Base-by-base conservation (phyloP, 805 yeast species). In the Candida sithepensis region DNA sequence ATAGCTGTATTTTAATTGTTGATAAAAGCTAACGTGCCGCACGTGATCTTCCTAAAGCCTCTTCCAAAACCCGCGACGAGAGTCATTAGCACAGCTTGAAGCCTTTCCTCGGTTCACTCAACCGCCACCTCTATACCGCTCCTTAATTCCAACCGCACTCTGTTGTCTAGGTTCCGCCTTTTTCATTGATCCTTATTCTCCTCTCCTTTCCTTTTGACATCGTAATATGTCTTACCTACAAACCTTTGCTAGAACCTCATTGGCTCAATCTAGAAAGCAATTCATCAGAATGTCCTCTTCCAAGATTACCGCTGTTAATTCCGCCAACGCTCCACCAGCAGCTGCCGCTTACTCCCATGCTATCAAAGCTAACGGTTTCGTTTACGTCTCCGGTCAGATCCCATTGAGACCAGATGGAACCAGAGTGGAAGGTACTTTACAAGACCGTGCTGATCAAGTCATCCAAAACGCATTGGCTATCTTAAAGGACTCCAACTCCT, bases 301-400 rank as follows among this genome's bases (percentile, higher is more conserved):
- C 20, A 57, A 70, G 43, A 67, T 70, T 39, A 70, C 75, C 47
- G 70, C 88, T 49, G 74, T 77, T 16, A 34, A n/a, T 59, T 81
- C 96, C 44, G 73, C 81, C 53, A 74, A 73, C 56, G 96, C 98
- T 33, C 98, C 99, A 57, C 90, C 96, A 49, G 96, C 98, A 51
- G 97, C 96, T 37, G 98, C 97, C 34, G 82, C 96, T 13, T 92
- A 92, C 70, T 88, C 96, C 24, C 99, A 94, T 70, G 99, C 98
- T 42, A 80, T 91, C 68, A 90, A 87, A 72, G 96, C 83, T 59
- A 88, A 88, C 68, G 89, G 96, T 51, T 82, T 89, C 67, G 70
- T 94, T 66, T 94, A 85, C 67, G 89, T 94, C 49, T 88, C 96
- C 45, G 99, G 99, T 47, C 99, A 94, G 73, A 84, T 94, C 52